Conservation (phyloP, 2,329 filamentous ascomycete genomes). For the Westerdykella ornata region DNA sequence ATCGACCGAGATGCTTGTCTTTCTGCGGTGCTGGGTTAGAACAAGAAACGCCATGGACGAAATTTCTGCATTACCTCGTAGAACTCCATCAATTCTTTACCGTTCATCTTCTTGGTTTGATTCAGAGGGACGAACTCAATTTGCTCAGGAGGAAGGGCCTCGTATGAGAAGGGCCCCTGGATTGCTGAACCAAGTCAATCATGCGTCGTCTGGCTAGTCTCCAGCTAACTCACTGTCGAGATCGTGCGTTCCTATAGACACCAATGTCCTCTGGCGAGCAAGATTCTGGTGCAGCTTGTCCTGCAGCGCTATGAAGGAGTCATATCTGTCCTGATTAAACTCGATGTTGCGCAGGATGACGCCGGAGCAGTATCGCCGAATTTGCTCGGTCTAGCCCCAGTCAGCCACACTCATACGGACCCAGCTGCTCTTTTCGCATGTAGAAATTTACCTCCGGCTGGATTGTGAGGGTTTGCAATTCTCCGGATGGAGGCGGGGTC, state of each 20-base stretch:
- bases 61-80: constrained; percentile 55
- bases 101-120: constrained; percentile 82
- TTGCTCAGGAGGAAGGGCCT: constrained; percentile 82
- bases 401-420: constrained; percentile 8
- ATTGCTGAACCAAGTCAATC: constrained; percentile 44
- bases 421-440: not conserved
- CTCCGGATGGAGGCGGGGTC: constrained; percentile 62
- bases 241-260: constrained; percentile 97
- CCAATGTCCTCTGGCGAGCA: constrained; percentile 83
- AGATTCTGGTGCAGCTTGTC: constrained; percentile 98
- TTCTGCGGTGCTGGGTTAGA: constrained; percentile 48
- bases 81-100: constrained; percentile 82
- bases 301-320: constrained; percentile 95
- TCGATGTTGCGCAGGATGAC: constrained; percentile 85
- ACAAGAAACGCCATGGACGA: not conserved
- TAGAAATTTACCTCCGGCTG: constrained; percentile 50
- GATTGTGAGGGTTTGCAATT: constrained; percentile 76
- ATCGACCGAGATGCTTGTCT: constrained; percentile 85
- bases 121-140: constrained; percentile 89
- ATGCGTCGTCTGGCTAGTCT: no score
- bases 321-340: constrained; percentile 86
- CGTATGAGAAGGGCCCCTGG: constrained; percentile 92
- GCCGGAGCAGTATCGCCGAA: constrained; percentile 82
- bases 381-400: constrained; percentile 56
- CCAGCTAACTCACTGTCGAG: constrained; percentile 56